Evolutionary conservation across 2,329 filamentous ascomycete species (phyloP), one percentile per base, ranked within the genome.

Genomic region (Falciphora oryzae): DNA sequence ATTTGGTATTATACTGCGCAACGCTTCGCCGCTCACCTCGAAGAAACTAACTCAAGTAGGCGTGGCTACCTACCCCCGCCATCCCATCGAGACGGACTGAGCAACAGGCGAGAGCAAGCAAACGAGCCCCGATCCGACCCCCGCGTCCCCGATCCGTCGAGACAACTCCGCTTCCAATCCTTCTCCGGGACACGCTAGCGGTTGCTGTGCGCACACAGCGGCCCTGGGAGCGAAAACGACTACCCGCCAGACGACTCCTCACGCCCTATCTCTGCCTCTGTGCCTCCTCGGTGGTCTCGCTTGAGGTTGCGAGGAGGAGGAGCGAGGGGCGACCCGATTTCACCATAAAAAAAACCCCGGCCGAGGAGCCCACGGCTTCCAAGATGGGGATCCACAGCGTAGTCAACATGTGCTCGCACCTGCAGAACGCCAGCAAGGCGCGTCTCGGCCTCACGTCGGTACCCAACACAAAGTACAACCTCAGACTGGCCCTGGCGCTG

Each of bases 401-500:
- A 68, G 84, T 87, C 71, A 81, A 94, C 81, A 87, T 93, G 78
- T 96, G 91, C 83, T 93, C 92, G 69, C 93, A 97, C 80, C 83
- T 97, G 65, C 91, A 95, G 76, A 97, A 97, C 81, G 91, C 91
- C 69, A 90, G 90, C 65, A 88, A 88, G 72, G 92, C 91, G n/a
- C 88, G 89, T 1, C 86, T 97, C 0, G 91, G 89, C 69, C 82
- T 96, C 62, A 97, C 93, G 38, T 96, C 92, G 10, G 84, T 97
- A 68, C 87, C 89, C 59, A 89, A 89, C 79, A 89, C 86, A 62
- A 93, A 93, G 70, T 86, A 93, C 74, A 93, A 95, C 80, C 87
- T 96, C 67, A 81, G 80, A 59, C 81, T 97, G 22, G 83, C 87
- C 63, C 84, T 95, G 27, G 89, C 90, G 53, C 83, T 97, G 59